Evolutionary conservation across 1,284 basidiomycete genomes (phyloP).

Genomic region (Ganoderma lucidum): DNA sequence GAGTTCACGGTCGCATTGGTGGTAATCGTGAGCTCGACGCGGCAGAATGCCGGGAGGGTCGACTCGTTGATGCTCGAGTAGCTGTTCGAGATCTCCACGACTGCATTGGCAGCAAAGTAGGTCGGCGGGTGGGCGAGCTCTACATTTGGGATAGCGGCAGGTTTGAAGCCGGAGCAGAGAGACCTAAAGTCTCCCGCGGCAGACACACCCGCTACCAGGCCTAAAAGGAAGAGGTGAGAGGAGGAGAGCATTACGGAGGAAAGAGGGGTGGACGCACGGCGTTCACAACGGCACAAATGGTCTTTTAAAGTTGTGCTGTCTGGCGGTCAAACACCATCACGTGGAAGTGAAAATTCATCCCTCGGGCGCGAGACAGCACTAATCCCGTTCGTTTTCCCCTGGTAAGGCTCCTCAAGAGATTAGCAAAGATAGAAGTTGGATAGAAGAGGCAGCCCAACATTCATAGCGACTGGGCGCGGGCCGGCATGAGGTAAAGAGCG

Average conservation of each 20-base stretch:
- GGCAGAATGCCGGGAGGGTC: constrained; percentile 34
- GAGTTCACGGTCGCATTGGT: constrained; percentile 37
- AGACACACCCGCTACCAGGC: constrained; percentile 12
- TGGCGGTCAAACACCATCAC: neutral
- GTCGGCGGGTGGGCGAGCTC: constrained; percentile 23
- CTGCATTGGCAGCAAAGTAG: constrained; percentile 24
- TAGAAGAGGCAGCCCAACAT: neutral
- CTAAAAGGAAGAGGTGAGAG: constrained; percentile 15
- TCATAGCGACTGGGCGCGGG: neutral
- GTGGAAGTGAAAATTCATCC: neutral
- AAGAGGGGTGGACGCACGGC: constrained; percentile 2
- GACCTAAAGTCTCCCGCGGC: constrained; percentile 11
- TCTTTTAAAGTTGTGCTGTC: constrained; percentile 17
- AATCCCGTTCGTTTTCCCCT: neutral
- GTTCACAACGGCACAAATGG: neutral
- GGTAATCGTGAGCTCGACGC: constrained; percentile 33
- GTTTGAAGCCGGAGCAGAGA: constrained; percentile 21
- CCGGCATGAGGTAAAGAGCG: constrained; percentile 1
- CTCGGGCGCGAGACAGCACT: neutral
- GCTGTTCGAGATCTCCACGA: constrained; percentile 33
- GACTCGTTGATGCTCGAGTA: constrained; percentile 34
- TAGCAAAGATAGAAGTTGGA: neutral
- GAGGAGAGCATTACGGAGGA: constrained; percentile 11
- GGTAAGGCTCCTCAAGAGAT: neutral
- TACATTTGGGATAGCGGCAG: constrained; percentile 14